Percentiles rank a stretch among this genome's conserved stretches.
phyloP scores from a whole-genome alignment of 768 basidiomycete species.

The Calocera cornea region DNA sequence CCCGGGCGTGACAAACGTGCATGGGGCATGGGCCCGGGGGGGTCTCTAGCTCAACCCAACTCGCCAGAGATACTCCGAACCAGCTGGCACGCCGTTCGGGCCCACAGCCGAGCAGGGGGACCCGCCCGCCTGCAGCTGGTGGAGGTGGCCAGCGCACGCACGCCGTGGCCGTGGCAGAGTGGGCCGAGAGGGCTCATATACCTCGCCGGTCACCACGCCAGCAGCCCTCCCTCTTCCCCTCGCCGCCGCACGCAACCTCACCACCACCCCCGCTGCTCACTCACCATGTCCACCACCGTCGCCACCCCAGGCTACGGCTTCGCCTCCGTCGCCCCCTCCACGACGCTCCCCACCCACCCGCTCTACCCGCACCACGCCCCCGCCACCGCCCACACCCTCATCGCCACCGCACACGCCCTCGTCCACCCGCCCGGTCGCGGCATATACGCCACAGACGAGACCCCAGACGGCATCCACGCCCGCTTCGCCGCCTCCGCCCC shows the following conservation, averaged over 20 bases:
- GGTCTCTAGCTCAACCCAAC: no score
- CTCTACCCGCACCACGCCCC: conserved; percentile 32
- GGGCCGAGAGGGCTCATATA: no score
- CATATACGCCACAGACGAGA: conserved; percentile 42
- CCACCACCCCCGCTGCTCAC: background rate
- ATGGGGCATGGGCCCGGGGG: no score
- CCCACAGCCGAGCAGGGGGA: no score
- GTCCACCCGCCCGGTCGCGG: conserved; percentile 39
- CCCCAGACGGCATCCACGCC: conserved; percentile 32
- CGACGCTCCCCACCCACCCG: conserved; percentile 9
- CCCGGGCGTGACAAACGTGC: background rate
- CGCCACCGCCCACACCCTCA: conserved; percentile 31
- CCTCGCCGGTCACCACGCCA: no score
- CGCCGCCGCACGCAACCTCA: background rate
- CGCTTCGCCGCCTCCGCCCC: conserved; percentile 29
- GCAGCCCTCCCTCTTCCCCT: background rate
- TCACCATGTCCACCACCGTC: background rate
- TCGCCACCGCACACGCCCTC: conserved; percentile 32
- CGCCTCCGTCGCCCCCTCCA: conserved; percentile 17
- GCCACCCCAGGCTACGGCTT: conserved; percentile 26
- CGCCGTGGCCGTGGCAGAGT: no score
- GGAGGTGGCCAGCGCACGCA: no score
- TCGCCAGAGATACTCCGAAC: no score
- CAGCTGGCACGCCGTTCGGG: no score
- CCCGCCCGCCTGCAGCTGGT: no score